A percentile compares a stretch with the other conserved stretches of the same genome.
phyloP scores from a whole-genome alignment of 2,329 filamentous ascomycete species.

The Monosporascus ibericus region DNA sequence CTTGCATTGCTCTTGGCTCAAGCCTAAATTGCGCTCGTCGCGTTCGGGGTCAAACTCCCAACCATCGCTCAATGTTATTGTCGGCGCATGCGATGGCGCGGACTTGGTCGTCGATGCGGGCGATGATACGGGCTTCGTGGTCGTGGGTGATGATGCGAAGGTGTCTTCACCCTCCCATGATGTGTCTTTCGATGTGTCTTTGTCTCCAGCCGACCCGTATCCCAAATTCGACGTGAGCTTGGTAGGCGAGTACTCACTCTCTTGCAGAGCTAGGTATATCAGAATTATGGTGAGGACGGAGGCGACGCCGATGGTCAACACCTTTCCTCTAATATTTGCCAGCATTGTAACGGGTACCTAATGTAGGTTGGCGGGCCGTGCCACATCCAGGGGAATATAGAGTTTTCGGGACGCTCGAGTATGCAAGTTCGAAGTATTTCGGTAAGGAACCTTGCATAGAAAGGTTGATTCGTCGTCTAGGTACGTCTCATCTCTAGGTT shows the following conservation, averaged over 20 bases:
- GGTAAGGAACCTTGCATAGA: too few species aligned
- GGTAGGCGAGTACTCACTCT: neutral
- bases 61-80: neutral
- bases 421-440: too few species aligned
- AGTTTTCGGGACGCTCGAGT: too few species aligned
- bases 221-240: neutral
- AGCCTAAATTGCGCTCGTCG: constrained; percentile 17
- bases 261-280: neutral
- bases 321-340: neutral
- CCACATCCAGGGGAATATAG: too few species aligned
- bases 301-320: neutral
- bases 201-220: neutral
- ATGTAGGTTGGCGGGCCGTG: too few species aligned
- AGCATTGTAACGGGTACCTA: neutral
- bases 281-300: neutral
- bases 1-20: constrained; percentile 17
- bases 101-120: neutral
- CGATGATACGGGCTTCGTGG: neutral
- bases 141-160: too few species aligned
- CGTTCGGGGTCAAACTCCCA: constrained; percentile 5
- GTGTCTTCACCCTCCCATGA: too few species aligned
- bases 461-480: too few species aligned
- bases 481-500: too few species aligned
- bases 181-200: neutral
- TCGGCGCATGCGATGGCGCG: neutral